A percentile compares a stretch with the other conserved stretches of the same genome.
Evolutionary conservation across 169 alveolate genomes (phyloP).

Genomic region (Plasmodium coatneyi): DNA sequence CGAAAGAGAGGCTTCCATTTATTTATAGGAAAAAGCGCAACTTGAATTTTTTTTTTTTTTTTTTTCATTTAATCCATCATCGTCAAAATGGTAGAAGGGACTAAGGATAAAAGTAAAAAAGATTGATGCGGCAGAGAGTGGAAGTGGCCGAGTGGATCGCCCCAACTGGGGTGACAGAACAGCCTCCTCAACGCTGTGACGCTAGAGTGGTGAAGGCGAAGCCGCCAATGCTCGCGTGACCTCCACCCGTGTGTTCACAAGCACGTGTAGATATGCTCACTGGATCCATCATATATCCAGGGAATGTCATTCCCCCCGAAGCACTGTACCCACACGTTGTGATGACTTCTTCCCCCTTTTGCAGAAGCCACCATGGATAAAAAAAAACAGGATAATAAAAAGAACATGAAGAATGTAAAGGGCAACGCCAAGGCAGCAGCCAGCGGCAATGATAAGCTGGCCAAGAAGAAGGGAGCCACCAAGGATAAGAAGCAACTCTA

Average conservation of each 20-base stretch:
- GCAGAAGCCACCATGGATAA: conserved; percentile 6
- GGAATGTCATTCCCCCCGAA: neutral
- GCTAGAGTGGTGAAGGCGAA: neutral
- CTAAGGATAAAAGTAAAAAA: conserved; percentile 37
- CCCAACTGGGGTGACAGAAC: neutral
- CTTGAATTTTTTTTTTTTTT: neutral
- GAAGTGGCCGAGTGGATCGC: neutral
- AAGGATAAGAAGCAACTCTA: conserved; percentile 4
- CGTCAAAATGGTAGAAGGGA: conserved; percentile 23
- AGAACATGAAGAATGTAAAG: neutral
- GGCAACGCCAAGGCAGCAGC: neutral
- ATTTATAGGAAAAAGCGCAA: neutral
- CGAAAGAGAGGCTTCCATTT: neutral
- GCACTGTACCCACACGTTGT: neutral
- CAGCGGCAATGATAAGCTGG: neutral
- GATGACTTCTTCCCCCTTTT: neutral
- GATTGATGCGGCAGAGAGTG: neutral
- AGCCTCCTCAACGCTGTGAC: neutral
- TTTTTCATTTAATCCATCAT: neutral
- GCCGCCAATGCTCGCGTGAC: neutral
- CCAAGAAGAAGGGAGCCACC: conserved; percentile 1
- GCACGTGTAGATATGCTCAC: neutral
- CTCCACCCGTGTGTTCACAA: neutral
- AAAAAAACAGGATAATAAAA: conserved; percentile 13
- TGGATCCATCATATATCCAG: neutral